phyloP scores from a whole-genome alignment of 148 eudicot genomes.

The Camellia japonica region DNA sequence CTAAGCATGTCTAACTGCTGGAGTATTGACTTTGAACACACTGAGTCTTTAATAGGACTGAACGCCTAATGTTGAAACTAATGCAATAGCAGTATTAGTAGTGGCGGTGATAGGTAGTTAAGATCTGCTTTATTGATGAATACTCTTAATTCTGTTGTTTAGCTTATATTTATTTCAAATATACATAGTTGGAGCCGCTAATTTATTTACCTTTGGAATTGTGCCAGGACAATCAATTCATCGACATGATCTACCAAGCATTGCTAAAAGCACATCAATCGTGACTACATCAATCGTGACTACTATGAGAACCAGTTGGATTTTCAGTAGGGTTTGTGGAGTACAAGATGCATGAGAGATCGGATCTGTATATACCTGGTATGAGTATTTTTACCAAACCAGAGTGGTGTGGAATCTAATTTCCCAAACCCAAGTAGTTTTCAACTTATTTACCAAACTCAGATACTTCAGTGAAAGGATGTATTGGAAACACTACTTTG shows the following conservation, averaged over 20 bases:
- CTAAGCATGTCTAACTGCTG: too few species aligned
- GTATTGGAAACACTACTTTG: too few species aligned
- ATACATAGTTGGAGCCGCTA: too few species aligned
- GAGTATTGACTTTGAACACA: too few species aligned
- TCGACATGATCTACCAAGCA: conserved; percentile 77
- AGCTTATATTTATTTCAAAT: background rate
- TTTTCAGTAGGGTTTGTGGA: conserved; percentile 17
- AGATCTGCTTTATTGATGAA: background rate
- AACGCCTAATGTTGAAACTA: background rate
- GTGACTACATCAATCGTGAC: conserved; percentile 7
- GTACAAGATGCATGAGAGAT: conserved; percentile 21
- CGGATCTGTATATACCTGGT: conserved; percentile 11
- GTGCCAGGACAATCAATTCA: conserved; percentile 72
- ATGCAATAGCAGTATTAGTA: background rate
- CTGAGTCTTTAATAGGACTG: too few species aligned
- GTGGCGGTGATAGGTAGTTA: background rate
- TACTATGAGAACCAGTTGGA: background rate
- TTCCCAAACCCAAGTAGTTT: too few species aligned
- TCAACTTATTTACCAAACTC: too few species aligned
- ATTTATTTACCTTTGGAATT: background rate
- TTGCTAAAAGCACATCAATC: conserved; percentile 59
- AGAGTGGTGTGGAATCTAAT: too few species aligned
- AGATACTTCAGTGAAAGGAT: too few species aligned
- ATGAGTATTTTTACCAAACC: too few species aligned
- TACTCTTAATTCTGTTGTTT: background rate